These are phyloP conservation scores for Sclerospora graminicola DNA, from an alignment of 352 stramenopile genomes.

Conservation along the genomic window DNA sequence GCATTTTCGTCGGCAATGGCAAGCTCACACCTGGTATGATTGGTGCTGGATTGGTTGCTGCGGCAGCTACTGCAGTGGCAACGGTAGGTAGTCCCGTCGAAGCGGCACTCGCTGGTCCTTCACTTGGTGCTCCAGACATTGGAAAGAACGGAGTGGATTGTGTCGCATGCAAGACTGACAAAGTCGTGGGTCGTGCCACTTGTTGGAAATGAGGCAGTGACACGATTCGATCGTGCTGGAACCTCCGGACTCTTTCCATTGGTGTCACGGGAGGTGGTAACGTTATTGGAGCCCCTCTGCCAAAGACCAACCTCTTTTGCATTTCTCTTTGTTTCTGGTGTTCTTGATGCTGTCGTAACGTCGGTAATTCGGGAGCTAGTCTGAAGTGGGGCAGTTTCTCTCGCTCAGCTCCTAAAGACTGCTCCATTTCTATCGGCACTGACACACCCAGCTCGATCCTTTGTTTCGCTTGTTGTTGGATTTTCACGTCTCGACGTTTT, in stretches of 20 bases:
- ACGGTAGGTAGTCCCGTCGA: constrained; percentile 17
- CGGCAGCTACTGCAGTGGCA: constrained; percentile 11
- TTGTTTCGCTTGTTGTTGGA: constrained; percentile 5
- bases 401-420: neutral
- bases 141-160: constrained; percentile 19
- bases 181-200: constrained; percentile 36
- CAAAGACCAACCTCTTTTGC: constrained; percentile 16
- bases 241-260: constrained; percentile 10
- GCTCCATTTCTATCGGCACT: neutral
- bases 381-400: constrained; percentile 11
- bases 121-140: constrained; percentile 14
- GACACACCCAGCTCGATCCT: neutral
- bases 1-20: constrained; percentile 19
- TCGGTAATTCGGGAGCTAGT: constrained; percentile 17
- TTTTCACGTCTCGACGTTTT: constrained; percentile 18
- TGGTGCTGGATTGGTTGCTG: constrained; percentile 13
- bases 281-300: constrained; percentile 25
- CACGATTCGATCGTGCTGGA: constrained; percentile 23
- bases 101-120: neutral
- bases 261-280: constrained; percentile 18
- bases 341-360: constrained; percentile 15
- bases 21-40: constrained; percentile 24
- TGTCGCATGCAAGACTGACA: constrained; percentile 29
- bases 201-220: constrained; percentile 42
- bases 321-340: constrained; percentile 15